Percentiles rank a stretch among this genome's conserved stretches.
Evolutionary conservation across 2,329 filamentous ascomycete genomes (phyloP).

Genomic region (Atkinsonella texensis): DNA sequence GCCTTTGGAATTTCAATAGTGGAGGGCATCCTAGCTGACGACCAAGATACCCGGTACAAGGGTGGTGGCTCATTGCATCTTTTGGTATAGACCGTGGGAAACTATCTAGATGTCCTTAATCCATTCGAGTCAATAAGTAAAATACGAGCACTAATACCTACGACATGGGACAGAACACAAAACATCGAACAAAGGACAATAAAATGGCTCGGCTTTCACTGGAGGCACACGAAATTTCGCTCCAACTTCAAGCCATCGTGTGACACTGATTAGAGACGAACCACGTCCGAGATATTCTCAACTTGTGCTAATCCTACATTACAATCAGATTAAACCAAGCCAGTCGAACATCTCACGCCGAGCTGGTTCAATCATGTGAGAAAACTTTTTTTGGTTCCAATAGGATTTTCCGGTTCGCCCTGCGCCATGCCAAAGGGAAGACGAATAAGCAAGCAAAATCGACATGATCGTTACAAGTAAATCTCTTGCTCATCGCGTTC

Average conservation of each 20-base stretch:
- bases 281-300: too few species aligned
- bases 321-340: too few species aligned
- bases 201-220: too few species aligned
- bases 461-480: not conserved
- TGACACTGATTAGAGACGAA: too few species aligned
- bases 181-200: too few species aligned
- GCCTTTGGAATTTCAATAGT: not conserved
- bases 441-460: not conserved
- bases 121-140: not conserved
- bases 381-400: not conserved
- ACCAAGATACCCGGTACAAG: not conserved
- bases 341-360: too few species aligned
- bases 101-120: not conserved
- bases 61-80: not conserved
- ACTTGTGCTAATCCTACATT: too few species aligned
- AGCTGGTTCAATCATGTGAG: too few species aligned
- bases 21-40: too few species aligned
- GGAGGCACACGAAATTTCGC: too few species aligned
- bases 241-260: too few species aligned
- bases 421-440: constrained; percentile 4
- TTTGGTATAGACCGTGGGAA: not conserved
- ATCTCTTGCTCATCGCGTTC: not conserved
- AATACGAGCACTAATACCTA: not conserved
- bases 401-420: not conserved
- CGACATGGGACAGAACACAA: too few species aligned